phyloP scores from a whole-genome alignment of 106 monocot genomes.

The Posidonia australis region DNA sequence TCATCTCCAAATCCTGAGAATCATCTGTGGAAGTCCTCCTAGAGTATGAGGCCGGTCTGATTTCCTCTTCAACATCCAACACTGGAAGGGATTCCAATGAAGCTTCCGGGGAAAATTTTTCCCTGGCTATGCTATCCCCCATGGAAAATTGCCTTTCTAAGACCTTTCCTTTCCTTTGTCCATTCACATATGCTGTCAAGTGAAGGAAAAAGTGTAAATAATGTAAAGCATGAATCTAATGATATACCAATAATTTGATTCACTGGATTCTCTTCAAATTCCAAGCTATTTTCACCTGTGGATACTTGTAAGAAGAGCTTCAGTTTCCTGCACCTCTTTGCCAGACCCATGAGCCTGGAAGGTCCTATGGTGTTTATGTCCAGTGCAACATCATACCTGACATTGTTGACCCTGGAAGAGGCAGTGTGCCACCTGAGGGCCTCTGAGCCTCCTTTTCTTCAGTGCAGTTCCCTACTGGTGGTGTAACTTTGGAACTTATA shows the following conservation, averaged over 20 bases:
- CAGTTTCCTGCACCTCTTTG: constrained; percentile 56
- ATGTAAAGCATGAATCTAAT: neutral
- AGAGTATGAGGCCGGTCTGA: constrained; percentile 39
- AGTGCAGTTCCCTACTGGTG: too few relatives aligned
- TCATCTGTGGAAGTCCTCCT: too few relatives aligned
- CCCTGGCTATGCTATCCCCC: constrained; percentile 28
- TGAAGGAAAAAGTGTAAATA: neutral
- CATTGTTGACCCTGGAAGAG: too few relatives aligned
- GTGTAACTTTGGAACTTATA: too few relatives aligned
- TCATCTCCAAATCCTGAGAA: constrained; percentile 41
- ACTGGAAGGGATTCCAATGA: constrained; percentile 11
- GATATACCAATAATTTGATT: too few relatives aligned
- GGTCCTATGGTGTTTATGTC: constrained; percentile 96
- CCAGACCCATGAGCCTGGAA: constrained; percentile 61
- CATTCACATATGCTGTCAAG: constrained; percentile 18
- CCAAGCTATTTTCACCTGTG: too few relatives aligned
- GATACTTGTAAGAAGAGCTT: constrained; percentile 83
- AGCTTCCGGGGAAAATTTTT: constrained; percentile 14
- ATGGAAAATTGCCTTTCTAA: constrained; percentile 17
- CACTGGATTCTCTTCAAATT: too few relatives aligned
- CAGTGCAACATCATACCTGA: constrained; percentile 82
- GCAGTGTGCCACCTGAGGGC: too few relatives aligned
- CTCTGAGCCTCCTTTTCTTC: too few relatives aligned
- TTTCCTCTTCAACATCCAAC: constrained; percentile 65
- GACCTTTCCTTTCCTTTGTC: constrained; percentile 12